Evolutionary conservation across 108 stramenopile species (phyloP).

Genomic region (Epithemia pelagica): DNA sequence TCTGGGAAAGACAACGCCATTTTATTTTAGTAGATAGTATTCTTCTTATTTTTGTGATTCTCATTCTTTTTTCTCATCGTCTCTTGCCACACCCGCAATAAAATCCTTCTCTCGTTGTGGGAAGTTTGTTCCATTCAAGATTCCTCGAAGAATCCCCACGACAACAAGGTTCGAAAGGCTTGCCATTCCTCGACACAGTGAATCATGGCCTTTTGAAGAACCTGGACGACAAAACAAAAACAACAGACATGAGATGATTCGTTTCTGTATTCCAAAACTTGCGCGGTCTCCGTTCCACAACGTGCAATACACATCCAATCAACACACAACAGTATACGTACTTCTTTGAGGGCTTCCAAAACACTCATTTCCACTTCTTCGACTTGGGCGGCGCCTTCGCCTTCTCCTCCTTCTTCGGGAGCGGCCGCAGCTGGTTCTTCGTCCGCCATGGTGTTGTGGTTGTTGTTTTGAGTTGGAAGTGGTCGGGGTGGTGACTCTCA

Average conservation of each 20-base stretch:
- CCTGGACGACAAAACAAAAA: conserved; percentile 32
- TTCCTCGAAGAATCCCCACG: no score
- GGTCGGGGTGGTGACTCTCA: conserved; percentile 63
- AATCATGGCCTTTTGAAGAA: conserved; percentile 96
- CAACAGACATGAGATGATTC: no score
- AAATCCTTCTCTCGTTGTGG: no score
- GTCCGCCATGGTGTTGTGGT: no score
- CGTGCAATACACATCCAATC: background rate
- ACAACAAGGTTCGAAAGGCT: conserved; percentile 93
- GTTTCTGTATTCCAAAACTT: background rate
- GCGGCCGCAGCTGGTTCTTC: conserved; percentile 12
- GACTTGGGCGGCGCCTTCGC: conserved; percentile 50
- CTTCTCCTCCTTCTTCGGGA: conserved; percentile 46
- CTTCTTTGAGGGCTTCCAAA: conserved; percentile 95
- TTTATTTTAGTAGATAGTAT: no score
- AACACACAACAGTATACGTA: conserved; percentile 28
- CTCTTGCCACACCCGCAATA: no score
- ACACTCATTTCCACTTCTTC: conserved; percentile 94
- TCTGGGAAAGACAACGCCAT: no score
- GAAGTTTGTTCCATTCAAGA: no score
- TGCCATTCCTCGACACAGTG: conserved; percentile 97
- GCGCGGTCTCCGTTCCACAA: background rate
- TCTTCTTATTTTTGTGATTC: no score
- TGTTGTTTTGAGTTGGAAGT: conserved; percentile 16
- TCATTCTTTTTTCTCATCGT: no score